Percentiles rank a stretch among this genome's conserved stretches.
Conservation (phyloP, 306 rosid species). For the Cicer yamashitae region DNA sequence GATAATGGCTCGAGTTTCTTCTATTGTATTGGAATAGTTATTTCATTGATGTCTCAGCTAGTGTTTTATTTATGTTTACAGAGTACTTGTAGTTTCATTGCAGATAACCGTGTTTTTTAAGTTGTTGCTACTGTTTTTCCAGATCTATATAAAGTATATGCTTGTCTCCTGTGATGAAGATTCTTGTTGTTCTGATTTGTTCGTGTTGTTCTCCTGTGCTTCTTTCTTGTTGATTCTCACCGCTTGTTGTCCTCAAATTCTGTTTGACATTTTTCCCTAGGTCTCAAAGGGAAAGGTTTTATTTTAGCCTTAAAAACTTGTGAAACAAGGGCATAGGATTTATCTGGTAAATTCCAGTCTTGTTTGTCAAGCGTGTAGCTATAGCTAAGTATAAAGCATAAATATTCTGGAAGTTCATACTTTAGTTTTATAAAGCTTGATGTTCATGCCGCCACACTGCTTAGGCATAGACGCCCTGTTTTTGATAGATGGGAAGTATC, state of each 20-base stretch:
- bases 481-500: too few species aligned
- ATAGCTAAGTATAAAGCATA: too few species aligned
- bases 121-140: conserved; percentile 53
- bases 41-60: conserved; percentile 57
- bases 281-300: background rate
- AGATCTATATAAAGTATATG: conserved; percentile 65
- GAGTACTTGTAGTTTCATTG: conserved; percentile 57
- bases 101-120: conserved; percentile 50
- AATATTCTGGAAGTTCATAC: too few species aligned
- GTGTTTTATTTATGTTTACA: conserved; percentile 51
- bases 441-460: too few species aligned
- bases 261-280: background rate
- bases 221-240: too few species aligned
- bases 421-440: too few species aligned
- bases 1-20: conserved; percentile 72
- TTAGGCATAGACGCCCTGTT: too few species aligned
- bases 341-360: too few species aligned
- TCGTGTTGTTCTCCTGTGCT: background rate
- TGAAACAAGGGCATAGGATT: too few species aligned
- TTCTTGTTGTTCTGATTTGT: conserved; percentile 43
- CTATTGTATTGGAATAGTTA: conserved; percentile 79
- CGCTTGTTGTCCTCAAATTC: too few species aligned
- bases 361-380: too few species aligned
- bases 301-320: background rate
- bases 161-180: conserved; percentile 65